A percentile compares a stretch with the other conserved stretches of the same genome.
Conservation (phyloP, 2,329 filamentous ascomycete genomes). For the Pseudogymnoascus sp. region DNA sequence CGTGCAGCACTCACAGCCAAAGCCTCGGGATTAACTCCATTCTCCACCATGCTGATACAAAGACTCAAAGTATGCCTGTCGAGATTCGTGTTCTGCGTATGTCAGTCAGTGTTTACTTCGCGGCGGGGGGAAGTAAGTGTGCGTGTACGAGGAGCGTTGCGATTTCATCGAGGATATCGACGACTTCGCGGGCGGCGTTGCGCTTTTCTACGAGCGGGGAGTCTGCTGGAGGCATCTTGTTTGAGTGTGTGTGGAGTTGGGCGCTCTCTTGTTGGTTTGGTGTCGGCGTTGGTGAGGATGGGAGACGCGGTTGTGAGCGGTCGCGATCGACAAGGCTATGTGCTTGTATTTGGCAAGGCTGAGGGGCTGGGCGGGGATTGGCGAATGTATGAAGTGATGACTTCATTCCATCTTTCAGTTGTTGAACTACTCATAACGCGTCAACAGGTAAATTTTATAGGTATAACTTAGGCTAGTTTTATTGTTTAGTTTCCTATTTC, state of each 20-base stretch:
- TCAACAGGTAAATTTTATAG: neutral
- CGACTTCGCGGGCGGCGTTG: slow-evolving; percentile 69
- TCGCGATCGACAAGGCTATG: neutral
- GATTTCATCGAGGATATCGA: slow-evolving; percentile 77
- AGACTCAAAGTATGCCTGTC: slow-evolving; percentile 86
- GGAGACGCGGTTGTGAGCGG: neutral
- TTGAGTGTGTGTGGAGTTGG: neutral
- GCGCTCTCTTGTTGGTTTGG: neutral
- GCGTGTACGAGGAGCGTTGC: slow-evolving; percentile 73
- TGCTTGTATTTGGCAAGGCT: neutral
- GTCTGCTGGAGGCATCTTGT: slow-evolving; percentile 34
- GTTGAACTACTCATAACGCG: slow-evolving; percentile 11
- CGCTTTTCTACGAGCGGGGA: slow-evolving; percentile 55
- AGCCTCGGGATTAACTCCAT: slow-evolving; percentile 92
- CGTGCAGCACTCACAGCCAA: slow-evolving; percentile 59
- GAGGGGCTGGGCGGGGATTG: neutral
- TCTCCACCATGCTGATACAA: slow-evolving; percentile 94
- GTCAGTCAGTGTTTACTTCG: neutral
- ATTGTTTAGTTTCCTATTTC: neutral
- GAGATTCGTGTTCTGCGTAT: slow-evolving; percentile 91
- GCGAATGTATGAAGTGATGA: neutral
- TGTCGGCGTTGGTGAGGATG: neutral
- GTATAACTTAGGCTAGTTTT: neutral
- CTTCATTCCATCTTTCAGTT: slow-evolving; percentile 13
- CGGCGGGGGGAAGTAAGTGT: neutral